A percentile compares a stretch with the other conserved stretches of the same genome.
phyloP scores from a whole-genome alignment of 192 early-diverging fungal species.

The Mortierella claussenii region DNA sequence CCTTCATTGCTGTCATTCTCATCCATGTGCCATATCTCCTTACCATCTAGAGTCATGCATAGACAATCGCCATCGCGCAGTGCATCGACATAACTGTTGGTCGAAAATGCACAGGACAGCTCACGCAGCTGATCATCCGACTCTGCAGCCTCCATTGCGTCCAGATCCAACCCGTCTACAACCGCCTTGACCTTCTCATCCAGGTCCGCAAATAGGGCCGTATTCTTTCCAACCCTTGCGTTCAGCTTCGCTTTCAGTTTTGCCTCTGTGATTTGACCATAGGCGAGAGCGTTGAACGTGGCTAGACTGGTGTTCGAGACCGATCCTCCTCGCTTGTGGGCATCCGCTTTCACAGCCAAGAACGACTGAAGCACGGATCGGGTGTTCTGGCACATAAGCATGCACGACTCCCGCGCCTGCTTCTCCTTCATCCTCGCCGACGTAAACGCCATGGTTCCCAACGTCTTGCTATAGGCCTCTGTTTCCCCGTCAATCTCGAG shows the following conservation, averaged over 20 bases:
- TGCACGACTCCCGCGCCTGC: conserved; percentile 12
- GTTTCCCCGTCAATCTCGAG: conserved; percentile 28
- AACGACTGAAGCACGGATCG: conserved; percentile 36
- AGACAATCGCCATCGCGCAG: conserved; percentile 55
- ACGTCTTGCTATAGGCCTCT: conserved; percentile 15
- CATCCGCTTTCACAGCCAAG: conserved; percentile 41
- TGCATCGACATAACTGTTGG: conserved; percentile 53
- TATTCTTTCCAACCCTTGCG: conserved; percentile 50
- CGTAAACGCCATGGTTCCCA: conserved; percentile 18
- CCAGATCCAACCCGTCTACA: conserved; percentile 43
- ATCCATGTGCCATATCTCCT: too few relatives aligned
- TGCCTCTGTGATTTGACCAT: conserved; percentile 46
- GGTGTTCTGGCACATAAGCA: conserved; percentile 26
- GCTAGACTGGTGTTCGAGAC: conserved; percentile 55
- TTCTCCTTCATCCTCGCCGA: conserved; percentile 28
- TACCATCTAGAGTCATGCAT: conserved; percentile 56
- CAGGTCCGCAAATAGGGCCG: conserved; percentile 45
- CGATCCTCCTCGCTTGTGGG: conserved; percentile 39
- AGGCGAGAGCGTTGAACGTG: conserved; percentile 55
- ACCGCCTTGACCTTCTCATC: conserved; percentile 44
- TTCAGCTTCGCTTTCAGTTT: conserved; percentile 53
- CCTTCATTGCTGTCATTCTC: too few relatives aligned
- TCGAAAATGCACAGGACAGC: conserved; percentile 50
- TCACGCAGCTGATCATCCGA: conserved; percentile 34
- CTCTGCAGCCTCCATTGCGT: conserved; percentile 40